Base-by-base conservation (phyloP, 2,329 filamentous ascomycete genomes). In the Aureobasidium leucospermi region DNA sequence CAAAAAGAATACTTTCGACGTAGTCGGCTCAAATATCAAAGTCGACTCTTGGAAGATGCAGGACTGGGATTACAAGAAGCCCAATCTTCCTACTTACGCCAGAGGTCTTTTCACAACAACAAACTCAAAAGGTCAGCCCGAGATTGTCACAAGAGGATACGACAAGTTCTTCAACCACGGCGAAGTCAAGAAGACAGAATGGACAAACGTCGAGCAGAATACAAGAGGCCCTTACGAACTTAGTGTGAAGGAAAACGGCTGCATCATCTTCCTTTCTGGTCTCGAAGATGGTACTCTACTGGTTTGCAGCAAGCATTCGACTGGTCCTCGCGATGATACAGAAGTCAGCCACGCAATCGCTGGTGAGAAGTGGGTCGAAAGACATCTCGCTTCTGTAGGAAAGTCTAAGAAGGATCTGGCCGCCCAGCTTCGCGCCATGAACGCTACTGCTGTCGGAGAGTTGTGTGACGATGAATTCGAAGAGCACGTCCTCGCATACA, bases 261-360 rank as follows among this genome's bases (percentile, higher is more conserved):
- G 94, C 74, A 99, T 99, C 73, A 96, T 99, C 66, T 99, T 99
- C 77, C 85, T 99, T 46, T 87, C 91, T 15, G 94, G 92, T 13
- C 79, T 99, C 23, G 89, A 95, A 68, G 92, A 96, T 67, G 92
- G 85, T 38, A 90, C 89, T 1, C 78, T 99, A 9, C 79, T 99
- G 7, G 92, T 99, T n/a, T 97, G 93, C 82, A 97, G 93, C 80
- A 99, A 99, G 71, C 94, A 99, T 73, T 97, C 94, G 0, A 97
- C 92, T 0, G 94, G 94, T 6, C 78, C 84, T 28, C 83, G 93
- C n/a, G 75, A 74, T 23, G 90, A 95, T 69, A 75, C 79, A 5
- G 81, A 85, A 32, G 65, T 88, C 60, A 96, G 90, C 74, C 94
- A 99, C 77, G 90, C 94, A 3, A 80, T 82, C 61, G 90, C 85